phyloP scores from a whole-genome alignment of 2,329 filamentous ascomycete genomes.

The Fusarium burgessii region DNA sequence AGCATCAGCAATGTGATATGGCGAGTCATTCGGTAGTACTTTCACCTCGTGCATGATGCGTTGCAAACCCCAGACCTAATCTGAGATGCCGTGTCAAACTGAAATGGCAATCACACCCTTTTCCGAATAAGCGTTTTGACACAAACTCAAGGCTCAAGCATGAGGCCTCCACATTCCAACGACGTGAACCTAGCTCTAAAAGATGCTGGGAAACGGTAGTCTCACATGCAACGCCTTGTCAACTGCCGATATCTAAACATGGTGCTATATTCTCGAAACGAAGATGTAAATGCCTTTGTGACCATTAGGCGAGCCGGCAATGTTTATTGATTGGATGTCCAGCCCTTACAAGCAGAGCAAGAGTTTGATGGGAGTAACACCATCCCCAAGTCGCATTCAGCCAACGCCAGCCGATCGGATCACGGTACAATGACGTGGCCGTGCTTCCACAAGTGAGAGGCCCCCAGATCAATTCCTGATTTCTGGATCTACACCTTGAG shows the following conservation, averaged over 20 bases:
- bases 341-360: slow-evolving; percentile 24
- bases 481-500: slow-evolving; percentile 32
- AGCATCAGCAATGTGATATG: slow-evolving; percentile 12
- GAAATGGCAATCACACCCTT: slow-evolving; percentile 3
- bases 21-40: slow-evolving; percentile 28
- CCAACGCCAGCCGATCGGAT: slow-evolving; percentile 44
- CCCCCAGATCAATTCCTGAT: slow-evolving; percentile 42
- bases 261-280: slow-evolving; percentile 20
- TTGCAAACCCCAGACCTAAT: slow-evolving; percentile 30
- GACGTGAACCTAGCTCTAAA: neutral
- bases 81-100: slow-evolving; percentile 23
- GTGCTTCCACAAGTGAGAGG: slow-evolving; percentile 24
- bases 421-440: slow-evolving; percentile 46
- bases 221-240: slow-evolving; percentile 11
- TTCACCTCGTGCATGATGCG: slow-evolving; percentile 7
- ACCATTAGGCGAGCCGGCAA: neutral
- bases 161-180: slow-evolving; percentile 21
- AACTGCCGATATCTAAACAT: slow-evolving; percentile 31
- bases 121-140: neutral
- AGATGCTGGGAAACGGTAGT: slow-evolving; percentile 6
- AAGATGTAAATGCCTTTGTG: slow-evolving; percentile 10
- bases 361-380: slow-evolving; percentile 32
- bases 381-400: slow-evolving; percentile 28
- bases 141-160: neutral
- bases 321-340: slow-evolving; percentile 18